Percentiles rank a stretch among this genome's conserved stretches.
Evolutionary conservation across 225 moss, liverwort and hornwort genomes (phyloP).

Genomic region (Neckera pumila): DNA sequence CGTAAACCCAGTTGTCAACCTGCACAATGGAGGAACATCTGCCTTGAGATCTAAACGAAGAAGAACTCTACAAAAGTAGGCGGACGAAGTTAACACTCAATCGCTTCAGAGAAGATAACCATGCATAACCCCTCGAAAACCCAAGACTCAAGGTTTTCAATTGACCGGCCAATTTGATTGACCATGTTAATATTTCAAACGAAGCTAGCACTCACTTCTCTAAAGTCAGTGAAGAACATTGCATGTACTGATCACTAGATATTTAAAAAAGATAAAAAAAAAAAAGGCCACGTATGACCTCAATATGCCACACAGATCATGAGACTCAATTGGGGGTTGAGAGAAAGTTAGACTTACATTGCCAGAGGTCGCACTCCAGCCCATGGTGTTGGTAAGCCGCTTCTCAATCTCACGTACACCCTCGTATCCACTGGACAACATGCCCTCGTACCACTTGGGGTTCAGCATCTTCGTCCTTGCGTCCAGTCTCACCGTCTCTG

Average conservation of each 20-base stretch:
- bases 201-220: too few relatives aligned
- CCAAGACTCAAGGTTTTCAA: not conserved
- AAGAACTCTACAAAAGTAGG: not conserved
- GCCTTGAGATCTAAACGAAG: not conserved
- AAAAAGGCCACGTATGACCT: not conserved
- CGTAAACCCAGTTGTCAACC: constrained; percentile 99
- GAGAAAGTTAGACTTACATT: constrained; percentile 7
- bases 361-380: constrained; percentile 98
- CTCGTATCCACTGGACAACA: constrained; percentile 92
- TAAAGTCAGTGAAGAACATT: not conserved
- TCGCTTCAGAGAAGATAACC: not conserved
- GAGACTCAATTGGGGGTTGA: not conserved
- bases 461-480: constrained; percentile 98
- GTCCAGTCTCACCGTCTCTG: constrained; percentile 90
- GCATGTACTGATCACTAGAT: not conserved
- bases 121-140: not conserved
- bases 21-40: not conserved
- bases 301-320: not conserved
- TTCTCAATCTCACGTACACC: constrained; percentile 99
- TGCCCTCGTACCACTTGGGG: constrained; percentile 99
- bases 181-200: not conserved
- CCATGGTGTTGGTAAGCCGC: constrained; percentile 97
- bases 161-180: too few relatives aligned
- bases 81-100: not conserved
- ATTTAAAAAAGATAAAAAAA: not conserved